phyloP scores from a whole-genome alignment of 805 yeast genomes.

The Ogataea dorogensis region DNA sequence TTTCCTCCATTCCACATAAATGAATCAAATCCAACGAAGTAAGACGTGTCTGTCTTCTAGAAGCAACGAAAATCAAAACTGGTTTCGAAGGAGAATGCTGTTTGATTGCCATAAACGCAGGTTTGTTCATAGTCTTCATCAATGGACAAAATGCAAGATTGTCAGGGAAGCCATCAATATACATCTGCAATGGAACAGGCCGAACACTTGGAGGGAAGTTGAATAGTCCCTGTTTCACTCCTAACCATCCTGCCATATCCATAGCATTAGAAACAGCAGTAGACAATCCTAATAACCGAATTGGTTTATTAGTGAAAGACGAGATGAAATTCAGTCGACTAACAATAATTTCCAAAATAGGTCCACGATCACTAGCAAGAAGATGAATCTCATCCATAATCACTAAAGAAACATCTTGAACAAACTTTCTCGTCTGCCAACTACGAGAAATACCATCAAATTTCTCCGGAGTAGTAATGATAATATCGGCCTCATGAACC shows the following conservation, averaged over 20 bases:
- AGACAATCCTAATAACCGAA: conserved; percentile 72
- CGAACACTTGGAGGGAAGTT: conserved; percentile 81
- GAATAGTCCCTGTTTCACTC: conserved; percentile 69
- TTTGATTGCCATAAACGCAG: conserved; percentile 89
- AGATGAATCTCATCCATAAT: conserved; percentile 86
- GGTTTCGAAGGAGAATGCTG: conserved; percentile 88
- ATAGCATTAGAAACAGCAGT: conserved; percentile 85
- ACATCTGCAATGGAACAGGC: conserved; percentile 85
- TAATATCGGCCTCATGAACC: conserved; percentile 67
- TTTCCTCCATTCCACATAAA: conserved; percentile 73
- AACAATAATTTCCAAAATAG: conserved; percentile 86
- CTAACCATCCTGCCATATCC: conserved; percentile 85
- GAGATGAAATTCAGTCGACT: conserved; percentile 77
- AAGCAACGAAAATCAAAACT: conserved; percentile 79
- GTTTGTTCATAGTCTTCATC: conserved; percentile 87
- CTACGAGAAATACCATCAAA: conserved; percentile 86
- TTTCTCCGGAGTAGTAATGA: conserved; percentile 83
- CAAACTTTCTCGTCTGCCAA: conserved; percentile 78
- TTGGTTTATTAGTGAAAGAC: conserved; percentile 55
- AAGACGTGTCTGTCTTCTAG: conserved; percentile 77
- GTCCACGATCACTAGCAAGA: conserved; percentile 83
- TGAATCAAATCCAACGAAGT: conserved; percentile 79
- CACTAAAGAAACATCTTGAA: conserved; percentile 69
- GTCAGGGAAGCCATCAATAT: conserved; percentile 83
- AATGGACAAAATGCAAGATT: conserved; percentile 77